Conservation (phyloP, 257 asterid genomes). For the Nicotiana otophora region DNA sequence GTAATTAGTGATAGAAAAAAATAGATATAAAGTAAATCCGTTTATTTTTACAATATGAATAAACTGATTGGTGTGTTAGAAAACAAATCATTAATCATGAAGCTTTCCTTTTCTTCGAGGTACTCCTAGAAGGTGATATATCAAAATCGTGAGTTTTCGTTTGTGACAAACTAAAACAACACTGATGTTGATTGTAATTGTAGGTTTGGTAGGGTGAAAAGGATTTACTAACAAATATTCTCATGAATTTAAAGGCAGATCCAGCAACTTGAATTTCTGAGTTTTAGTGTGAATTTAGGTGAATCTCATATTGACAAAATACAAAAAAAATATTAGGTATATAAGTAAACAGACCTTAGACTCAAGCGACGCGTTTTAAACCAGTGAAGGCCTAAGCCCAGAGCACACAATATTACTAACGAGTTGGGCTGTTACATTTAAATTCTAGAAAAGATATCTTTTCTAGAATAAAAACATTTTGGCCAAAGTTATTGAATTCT, state of each 20-base stretch:
- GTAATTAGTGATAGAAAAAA: neutral
- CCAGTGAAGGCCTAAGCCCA: too few species aligned
- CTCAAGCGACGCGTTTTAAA: too few species aligned
- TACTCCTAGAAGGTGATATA: neutral
- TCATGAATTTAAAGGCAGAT: neutral
- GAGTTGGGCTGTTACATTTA: too few species aligned
- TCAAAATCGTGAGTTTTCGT: constrained; percentile 3
- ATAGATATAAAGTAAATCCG: neutral
- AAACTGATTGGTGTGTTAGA: neutral
- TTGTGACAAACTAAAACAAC: neutral
- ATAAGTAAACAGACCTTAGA: too few species aligned
- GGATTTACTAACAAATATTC: constrained; percentile 12
- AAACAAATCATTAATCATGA: neutral
- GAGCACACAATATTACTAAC: too few species aligned
- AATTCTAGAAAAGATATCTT: too few species aligned
- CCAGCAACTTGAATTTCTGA: too few species aligned
- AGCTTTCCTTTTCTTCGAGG: neutral
- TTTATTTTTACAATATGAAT: neutral
- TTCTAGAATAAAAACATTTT: too few species aligned
- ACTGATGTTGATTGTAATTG: neutral
- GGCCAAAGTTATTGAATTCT: too few species aligned
- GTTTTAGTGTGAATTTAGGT: too few species aligned
- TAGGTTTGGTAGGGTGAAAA: constrained; percentile 2
- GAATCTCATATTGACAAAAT: too few species aligned
- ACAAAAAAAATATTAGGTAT: too few species aligned